Conservation (phyloP, 345 rosid species). For the Raphanus raphanistrum region DNA sequence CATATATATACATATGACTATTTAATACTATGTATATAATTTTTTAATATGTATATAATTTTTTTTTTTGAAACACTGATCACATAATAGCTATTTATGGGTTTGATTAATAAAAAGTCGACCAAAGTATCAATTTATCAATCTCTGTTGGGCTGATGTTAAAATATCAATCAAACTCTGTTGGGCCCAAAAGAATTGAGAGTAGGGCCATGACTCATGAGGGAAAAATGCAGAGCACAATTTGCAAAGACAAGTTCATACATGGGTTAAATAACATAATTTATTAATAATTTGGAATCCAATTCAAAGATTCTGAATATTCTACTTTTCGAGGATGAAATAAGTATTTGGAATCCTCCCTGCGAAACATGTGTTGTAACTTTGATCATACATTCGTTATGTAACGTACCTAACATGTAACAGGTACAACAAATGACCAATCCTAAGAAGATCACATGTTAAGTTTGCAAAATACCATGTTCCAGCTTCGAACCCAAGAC, state of each 20-base stretch:
- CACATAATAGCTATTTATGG: too few species aligned
- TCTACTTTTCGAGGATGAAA: not conserved
- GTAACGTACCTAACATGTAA: not conserved
- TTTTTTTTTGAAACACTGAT: too few species aligned
- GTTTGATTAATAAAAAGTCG: too few species aligned
- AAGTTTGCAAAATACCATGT: not conserved
- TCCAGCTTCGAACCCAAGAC: not conserved
- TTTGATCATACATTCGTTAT: not conserved
- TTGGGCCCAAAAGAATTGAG: not conserved
- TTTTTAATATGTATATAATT: too few species aligned
- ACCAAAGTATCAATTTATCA: not conserved
- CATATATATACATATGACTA: too few species aligned
- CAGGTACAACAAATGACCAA: slow-evolving; percentile 1
- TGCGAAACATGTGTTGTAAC: not conserved
- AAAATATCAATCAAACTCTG: not conserved
- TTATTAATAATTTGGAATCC: not conserved
- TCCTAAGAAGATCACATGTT: not conserved
- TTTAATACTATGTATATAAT: too few species aligned
- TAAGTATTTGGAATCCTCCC: not conserved
- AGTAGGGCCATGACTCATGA: not conserved
- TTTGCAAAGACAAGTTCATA: not conserved
- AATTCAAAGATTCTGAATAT: not conserved
- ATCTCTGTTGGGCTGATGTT: not conserved
- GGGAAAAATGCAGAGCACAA: not conserved
- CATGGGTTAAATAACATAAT: not conserved